phyloP scores from a whole-genome alignment of 2,329 filamentous ascomycete species.

The Colletotrichum caudatum region DNA sequence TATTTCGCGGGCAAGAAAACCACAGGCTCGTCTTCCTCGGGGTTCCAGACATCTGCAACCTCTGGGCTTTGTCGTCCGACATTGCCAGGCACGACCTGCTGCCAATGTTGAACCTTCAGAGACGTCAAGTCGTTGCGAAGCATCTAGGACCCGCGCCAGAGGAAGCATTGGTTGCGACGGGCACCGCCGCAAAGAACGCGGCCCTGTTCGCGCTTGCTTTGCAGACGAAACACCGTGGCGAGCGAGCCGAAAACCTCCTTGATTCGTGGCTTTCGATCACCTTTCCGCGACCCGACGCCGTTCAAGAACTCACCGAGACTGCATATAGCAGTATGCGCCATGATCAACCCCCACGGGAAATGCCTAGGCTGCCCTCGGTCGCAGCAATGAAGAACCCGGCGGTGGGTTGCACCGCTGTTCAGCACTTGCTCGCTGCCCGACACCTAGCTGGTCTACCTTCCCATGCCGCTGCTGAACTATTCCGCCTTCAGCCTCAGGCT shows the following conservation, averaged over 20 bases:
- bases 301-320: not conserved
- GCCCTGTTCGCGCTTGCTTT: slow-evolving; percentile 23
- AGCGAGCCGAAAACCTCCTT: slow-evolving; percentile 11
- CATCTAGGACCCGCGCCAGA: not conserved
- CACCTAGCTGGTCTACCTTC: not conserved
- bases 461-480: not conserved
- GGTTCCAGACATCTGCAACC: not conserved
- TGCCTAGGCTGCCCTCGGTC: not conserved
- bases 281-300: not conserved
- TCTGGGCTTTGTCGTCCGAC: not conserved
- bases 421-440: slow-evolving; percentile 15
- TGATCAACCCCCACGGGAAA: fast-evolving
- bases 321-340: not conserved
- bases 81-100: slow-evolving; percentile 1
- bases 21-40: slow-evolving; percentile 7
- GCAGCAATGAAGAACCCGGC: not conserved
- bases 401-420: not conserved
- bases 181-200: not conserved
- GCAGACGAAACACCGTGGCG: not conserved
- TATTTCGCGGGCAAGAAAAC: not conserved
- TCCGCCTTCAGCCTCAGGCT: not conserved
- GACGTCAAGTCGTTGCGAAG: not conserved
- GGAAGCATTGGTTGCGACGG: not conserved
- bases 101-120: not conserved
- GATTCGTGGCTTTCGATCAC: slow-evolving; percentile 6